Evolutionary conservation across 192 early-diverging fungal species (phyloP).

Genomic region (Helicostylum pulchrum): DNA sequence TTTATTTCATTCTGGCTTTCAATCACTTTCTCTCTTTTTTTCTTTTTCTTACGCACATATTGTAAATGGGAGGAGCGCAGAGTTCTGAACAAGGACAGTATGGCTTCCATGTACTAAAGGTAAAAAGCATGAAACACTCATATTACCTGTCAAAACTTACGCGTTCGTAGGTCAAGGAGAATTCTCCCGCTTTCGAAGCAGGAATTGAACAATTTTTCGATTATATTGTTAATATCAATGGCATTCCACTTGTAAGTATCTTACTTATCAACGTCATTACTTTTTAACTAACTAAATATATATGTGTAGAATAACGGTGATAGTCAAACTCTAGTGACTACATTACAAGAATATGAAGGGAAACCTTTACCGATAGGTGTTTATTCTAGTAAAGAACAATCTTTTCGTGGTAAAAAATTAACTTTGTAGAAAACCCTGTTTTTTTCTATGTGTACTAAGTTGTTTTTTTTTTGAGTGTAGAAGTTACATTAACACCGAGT

Average conservation of each 20-base stretch:
- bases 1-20: no score
- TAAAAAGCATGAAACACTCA: conserved; percentile 15
- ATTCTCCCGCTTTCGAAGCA: conserved; percentile 61
- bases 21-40: no score
- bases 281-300: background rate
- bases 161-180: conserved; percentile 53
- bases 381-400: conserved; percentile 59
- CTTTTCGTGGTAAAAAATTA: conserved; percentile 50
- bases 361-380: conserved; percentile 49
- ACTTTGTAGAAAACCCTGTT: background rate
- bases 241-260: conserved; percentile 42
- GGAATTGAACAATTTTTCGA: conserved; percentile 76
- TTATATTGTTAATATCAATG: conserved; percentile 63
- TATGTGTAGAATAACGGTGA: conserved; percentile 25
- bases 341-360: conserved; percentile 42
- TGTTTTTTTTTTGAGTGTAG: conserved; percentile 11
- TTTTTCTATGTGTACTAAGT: no score
- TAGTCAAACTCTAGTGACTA: conserved; percentile 38
- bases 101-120: conserved; percentile 70
- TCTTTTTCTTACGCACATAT: background rate
- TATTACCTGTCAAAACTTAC: no score
- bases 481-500: conserved; percentile 33
- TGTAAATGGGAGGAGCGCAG: conserved; percentile 45
- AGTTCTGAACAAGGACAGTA: conserved; percentile 49
- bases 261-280: background rate